A percentile compares a stretch with the other conserved stretches of the same genome.
Conservation (phyloP, 2,329 filamentous ascomycete genomes). For the Diaporthe sp. region DNA sequence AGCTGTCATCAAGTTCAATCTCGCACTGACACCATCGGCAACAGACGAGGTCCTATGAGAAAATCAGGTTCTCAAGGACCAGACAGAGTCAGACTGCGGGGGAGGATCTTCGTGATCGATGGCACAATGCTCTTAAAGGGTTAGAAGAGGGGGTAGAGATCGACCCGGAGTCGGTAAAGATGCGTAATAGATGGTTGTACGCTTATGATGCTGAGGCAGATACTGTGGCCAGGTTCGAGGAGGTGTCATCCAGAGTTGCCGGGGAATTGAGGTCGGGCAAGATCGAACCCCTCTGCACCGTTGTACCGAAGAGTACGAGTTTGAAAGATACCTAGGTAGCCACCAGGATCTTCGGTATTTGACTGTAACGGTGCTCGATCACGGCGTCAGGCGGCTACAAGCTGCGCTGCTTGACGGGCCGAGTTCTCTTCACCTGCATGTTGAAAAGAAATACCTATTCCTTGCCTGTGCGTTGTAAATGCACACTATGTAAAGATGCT, state of each 20-base stretch:
- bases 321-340: neutral
- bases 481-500: no score
- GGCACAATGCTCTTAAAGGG: constrained; percentile 59
- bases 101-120: constrained; percentile 58
- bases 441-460: neutral
- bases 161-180: constrained; percentile 60
- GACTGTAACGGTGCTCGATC: neutral
- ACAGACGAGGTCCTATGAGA: constrained; percentile 58
- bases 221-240: constrained; percentile 56
- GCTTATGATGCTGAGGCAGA: constrained; percentile 61
- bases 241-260: constrained; percentile 53
- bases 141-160: constrained; percentile 57
- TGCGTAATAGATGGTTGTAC: constrained; percentile 62
- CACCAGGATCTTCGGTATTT: neutral
- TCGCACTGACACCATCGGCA: constrained; percentile 6
- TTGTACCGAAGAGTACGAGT: neutral
- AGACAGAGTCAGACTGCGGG: constrained; percentile 59
- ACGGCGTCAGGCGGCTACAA: neutral
- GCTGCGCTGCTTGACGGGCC: neutral
- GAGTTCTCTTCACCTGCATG: neutral
- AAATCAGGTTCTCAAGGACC: constrained; percentile 56
- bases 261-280: constrained; percentile 53
- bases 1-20: neutral
- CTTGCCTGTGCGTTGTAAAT: no score
- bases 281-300: constrained; percentile 43